A percentile compares a stretch with the other conserved stretches of the same genome.
These are phyloP conservation scores for Ammopiptanthus mongolicus DNA, from an alignment of 306 rosid genomes.

Conservation along the genomic window DNA sequence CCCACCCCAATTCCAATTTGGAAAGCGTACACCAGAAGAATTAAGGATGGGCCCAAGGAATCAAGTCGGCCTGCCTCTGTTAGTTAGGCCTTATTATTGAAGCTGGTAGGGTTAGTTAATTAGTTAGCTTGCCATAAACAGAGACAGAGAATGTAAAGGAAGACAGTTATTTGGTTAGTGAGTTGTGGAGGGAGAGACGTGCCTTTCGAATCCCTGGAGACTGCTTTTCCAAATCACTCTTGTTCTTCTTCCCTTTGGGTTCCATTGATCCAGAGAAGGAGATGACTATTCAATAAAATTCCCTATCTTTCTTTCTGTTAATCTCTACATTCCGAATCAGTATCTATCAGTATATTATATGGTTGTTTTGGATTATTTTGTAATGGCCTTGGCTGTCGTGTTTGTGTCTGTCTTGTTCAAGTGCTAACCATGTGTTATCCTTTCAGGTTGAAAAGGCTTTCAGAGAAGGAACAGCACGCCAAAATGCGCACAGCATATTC, in stretches of 20 bases:
- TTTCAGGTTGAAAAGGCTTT: slow-evolving; percentile 97
- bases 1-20: no score
- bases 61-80: neutral
- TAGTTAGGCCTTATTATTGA: neutral
- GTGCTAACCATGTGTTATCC: slow-evolving; percentile 23
- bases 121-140: neutral
- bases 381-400: neutral
- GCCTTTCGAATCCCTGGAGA: neutral
- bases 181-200: neutral
- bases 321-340: neutral
- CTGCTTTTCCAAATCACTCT: neutral
- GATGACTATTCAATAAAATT: neutral
- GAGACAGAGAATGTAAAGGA: neutral
- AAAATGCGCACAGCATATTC: slow-evolving; percentile 97
- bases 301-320: neutral
- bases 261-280: neutral
- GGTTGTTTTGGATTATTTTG: neutral
- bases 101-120: neutral
- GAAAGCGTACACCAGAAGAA: neutral
- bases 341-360: neutral
- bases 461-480: slow-evolving; percentile 99
- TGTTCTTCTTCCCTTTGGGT: neutral
- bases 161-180: neutral
- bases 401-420: neutral
- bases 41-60: neutral